These are phyloP conservation scores for Colletotrichum sp. DNA, from an alignment of 2,329 filamentous ascomycete species.

Conservation along the genomic window DNA sequence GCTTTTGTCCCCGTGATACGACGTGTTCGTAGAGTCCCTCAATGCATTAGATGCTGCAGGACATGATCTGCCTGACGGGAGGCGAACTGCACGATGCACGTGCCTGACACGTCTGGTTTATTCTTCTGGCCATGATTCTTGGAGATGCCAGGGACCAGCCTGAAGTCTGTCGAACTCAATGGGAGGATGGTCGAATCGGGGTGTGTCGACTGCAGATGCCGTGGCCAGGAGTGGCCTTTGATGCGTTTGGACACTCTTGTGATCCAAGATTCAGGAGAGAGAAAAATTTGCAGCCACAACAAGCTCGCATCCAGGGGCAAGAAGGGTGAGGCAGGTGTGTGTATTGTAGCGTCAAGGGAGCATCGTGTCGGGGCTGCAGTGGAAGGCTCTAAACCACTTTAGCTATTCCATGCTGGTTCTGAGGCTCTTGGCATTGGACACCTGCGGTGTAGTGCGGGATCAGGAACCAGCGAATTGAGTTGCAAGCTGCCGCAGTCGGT, in stretches of 20 bases:
- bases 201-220: background rate
- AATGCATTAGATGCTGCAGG: background rate
- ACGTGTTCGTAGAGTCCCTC: background rate
- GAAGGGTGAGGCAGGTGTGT: background rate
- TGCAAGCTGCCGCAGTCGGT: background rate
- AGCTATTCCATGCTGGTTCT: background rate
- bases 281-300: background rate
- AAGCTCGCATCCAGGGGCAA: background rate
- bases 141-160: background rate
- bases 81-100: constrained; percentile 5
- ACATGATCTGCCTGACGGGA: background rate
- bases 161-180: background rate
- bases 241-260: background rate
- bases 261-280: background rate
- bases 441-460: background rate
- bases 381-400: background rate
- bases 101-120: background rate
- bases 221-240: background rate
- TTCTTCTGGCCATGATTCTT: background rate
- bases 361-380: background rate
- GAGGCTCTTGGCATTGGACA: background rate
- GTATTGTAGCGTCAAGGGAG: background rate
- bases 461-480: background rate
- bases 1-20: background rate
- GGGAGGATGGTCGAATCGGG: background rate